Percentiles rank a stretch among this genome's conserved stretches.
phyloP scores from a whole-genome alignment of 495 filamentous ascomycete genomes.

The Xeromyces bisporus region DNA sequence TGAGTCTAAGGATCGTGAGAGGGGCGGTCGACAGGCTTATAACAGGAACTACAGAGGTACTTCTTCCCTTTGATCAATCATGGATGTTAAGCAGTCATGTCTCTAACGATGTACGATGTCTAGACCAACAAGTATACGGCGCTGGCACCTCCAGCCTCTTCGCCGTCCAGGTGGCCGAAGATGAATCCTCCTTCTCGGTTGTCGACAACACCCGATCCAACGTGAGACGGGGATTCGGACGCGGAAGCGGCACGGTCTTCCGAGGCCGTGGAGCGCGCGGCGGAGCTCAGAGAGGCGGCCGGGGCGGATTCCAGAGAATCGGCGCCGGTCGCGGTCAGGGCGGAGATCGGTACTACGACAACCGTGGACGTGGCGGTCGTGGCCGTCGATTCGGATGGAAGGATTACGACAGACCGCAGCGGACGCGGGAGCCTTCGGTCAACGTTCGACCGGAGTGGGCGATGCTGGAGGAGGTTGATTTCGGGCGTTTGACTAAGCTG shows the following conservation, averaged over 20 bases:
- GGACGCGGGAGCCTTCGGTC: slow-evolving; percentile 87
- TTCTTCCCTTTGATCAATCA: slow-evolving; percentile 9
- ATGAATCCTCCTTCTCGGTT: slow-evolving; percentile 94
- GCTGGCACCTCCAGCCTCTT: slow-evolving; percentile 77
- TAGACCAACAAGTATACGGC: slow-evolving; percentile 94
- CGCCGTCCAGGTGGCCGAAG: slow-evolving; percentile 76
- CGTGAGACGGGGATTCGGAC: slow-evolving; percentile 69
- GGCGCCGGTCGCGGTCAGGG: slow-evolving; percentile 42
- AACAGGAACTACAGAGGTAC: slow-evolving; percentile 83
- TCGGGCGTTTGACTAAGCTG: slow-evolving; percentile 81
- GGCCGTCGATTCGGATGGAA: slow-evolving; percentile 94
- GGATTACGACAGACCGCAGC: slow-evolving; percentile 94
- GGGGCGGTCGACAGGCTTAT: slow-evolving; percentile 71
- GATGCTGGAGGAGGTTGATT: slow-evolving; percentile 96
- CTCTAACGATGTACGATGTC: slow-evolving; percentile 2
- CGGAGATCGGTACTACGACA: slow-evolving; percentile 48
- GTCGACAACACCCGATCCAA: slow-evolving; percentile 84
- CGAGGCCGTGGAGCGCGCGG: slow-evolving; percentile 62
- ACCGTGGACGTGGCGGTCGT: slow-evolving; percentile 36
- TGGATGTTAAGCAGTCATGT: slow-evolving; percentile 1
- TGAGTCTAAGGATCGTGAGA: slow-evolving; percentile 76
- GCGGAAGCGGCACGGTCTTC: slow-evolving; percentile 74
- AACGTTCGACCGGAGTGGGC: slow-evolving; percentile 89
- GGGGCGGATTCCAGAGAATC: slow-evolving; percentile 50
- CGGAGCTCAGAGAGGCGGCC: slow-evolving; percentile 31